These are phyloP conservation scores for Tetrahymena borealis DNA, from an alignment of 73 alveolate genomes.

Conservation along the genomic window DNA sequence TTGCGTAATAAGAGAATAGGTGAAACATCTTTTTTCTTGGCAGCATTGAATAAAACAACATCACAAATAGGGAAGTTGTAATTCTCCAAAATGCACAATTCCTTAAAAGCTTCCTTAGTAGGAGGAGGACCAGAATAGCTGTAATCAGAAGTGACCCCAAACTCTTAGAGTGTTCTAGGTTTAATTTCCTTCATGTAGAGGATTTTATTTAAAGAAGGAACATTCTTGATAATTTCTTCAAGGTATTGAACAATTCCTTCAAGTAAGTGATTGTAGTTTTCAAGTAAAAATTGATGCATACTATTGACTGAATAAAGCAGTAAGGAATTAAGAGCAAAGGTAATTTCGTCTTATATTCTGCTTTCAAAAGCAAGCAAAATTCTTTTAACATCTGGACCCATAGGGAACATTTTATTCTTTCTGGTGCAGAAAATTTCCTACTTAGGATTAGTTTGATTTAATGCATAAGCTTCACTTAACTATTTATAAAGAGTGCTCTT, in stretches of 20 bases:
- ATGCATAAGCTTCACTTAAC: neutral
- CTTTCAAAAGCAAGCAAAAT: conserved; percentile 97
- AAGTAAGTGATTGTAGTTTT: conserved; percentile 22
- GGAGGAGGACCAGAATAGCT: neutral
- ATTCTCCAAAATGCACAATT: neutral
- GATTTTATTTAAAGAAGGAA: neutral
- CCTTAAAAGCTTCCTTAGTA: neutral
- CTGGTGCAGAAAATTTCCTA: conserved; percentile 4
- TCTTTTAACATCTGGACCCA: conserved; percentile 60
- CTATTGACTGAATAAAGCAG: conserved; percentile 85
- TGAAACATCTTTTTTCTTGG: neutral
- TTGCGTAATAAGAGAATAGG: neutral
- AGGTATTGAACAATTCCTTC: conserved; percentile 23
- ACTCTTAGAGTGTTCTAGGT: neutral
- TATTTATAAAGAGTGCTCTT: neutral
- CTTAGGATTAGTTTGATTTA: neutral
- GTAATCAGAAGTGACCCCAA: neutral
- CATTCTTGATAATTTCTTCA: conserved; percentile 25
- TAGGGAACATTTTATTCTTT: conserved; percentile 25
- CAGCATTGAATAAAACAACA: neutral
- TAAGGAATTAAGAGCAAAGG: conserved; percentile 95
- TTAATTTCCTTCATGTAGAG: neutral
- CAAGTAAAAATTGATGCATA: conserved; percentile 13
- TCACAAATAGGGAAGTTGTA: neutral
- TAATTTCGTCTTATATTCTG: conserved; percentile 87